These are phyloP conservation scores for Solanum pinnatisectum DNA, from an alignment of 257 asterid genomes.

Conservation along the genomic window DNA sequence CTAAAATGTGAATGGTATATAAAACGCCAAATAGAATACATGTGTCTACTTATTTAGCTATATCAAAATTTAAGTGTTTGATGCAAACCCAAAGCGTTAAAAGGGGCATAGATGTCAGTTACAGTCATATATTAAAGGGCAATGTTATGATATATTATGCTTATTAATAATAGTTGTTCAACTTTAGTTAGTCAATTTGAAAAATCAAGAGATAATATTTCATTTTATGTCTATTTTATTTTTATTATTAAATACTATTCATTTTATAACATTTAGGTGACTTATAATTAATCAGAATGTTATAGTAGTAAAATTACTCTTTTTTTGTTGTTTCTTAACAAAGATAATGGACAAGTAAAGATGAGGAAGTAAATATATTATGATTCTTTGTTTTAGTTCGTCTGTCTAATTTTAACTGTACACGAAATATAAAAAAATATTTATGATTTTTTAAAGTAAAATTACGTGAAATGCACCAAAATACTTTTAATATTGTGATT, in stretches of 20 bases:
- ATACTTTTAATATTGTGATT: no score
- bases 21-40: rapidly evolving
- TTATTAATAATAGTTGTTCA: no score
- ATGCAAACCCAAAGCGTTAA: no score
- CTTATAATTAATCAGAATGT: no score
- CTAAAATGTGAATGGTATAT: no score
- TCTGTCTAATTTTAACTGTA: no score
- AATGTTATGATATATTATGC: no score
- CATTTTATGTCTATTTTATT: no score
- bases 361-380: no score
- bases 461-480: neutral
- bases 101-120: neutral
- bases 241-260: no score
- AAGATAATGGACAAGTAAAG: neutral
- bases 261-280: neutral
- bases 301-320: no score
- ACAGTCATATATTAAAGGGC: neutral
- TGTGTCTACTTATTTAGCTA: neutral
- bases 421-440: neutral
- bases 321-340: neutral
- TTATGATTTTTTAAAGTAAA: no score
- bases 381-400: neutral
- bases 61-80: neutral
- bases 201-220: neutral
- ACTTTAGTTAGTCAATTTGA: neutral